Base-by-base conservation (phyloP, 805 yeast species). In the Yamadazyma sp. region DNA sequence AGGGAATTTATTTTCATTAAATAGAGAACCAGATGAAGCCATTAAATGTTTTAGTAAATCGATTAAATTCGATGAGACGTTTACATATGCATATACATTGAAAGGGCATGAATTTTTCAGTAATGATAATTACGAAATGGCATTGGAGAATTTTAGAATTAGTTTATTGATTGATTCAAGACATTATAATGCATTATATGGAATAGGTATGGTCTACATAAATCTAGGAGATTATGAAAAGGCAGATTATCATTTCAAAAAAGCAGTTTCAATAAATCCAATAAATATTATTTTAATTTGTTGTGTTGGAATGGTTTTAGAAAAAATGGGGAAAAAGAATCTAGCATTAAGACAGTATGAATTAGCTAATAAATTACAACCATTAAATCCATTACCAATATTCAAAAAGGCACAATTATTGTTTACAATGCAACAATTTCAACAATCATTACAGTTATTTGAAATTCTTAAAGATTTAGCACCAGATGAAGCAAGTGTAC, bases 401-500 rank as follows among this genome's bases (percentile, higher is more conserved):
- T 93, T 86, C 66, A 87, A 88, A 51, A 84, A 83, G 58, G 96
- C 96, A 0, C 93, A 91, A 49, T 64, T 85, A 13, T 64, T 88
- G 31, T 80, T 85, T 44, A 63, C 82, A 3, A 68, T 86, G 73
- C 83, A 81, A 40, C 74, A 78, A 40, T 87, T 78, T 53, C 76
- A 76, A 17, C 78, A 73, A 33, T 94, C 98, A 0, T 62, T 88
- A 39, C 71, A 69, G 24, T 85, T 80, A 53, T 84, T 93, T 53
- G 88, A 85, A 50, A 69, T 71, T 30, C 71, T 93, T 35, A 77
- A 75, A 44, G 74, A 76, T 18, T 60, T 86, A 36, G 96, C 95
- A 0, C 97, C 98, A 0, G 95, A 91, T 56, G 98, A 91, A 55
- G 95, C 96, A 0, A 80, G 86, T 35, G 95, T 91, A 18, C 98